A percentile compares a stretch with the other conserved stretches of the same genome.
Conservation (phyloP, 352 stramenopile species). For the Globisporangium okanoganense region DNA sequence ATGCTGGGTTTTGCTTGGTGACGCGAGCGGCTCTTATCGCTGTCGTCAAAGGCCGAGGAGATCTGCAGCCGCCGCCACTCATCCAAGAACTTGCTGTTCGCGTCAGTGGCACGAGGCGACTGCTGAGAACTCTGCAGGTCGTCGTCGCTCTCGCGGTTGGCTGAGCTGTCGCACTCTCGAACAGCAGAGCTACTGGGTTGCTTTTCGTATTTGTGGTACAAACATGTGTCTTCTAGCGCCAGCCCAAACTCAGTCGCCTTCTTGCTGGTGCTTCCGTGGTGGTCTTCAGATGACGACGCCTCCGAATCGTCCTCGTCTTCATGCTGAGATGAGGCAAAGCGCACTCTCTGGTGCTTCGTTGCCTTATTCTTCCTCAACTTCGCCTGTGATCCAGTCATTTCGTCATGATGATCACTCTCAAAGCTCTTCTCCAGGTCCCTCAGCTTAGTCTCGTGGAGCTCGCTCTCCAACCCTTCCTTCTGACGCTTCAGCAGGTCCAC, state of each 20-base stretch:
- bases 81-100: constrained; percentile 13
- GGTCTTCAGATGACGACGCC: background rate
- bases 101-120: constrained; percentile 4
- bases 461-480: constrained; percentile 32
- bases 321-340: constrained; percentile 2
- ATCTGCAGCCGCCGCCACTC: constrained; percentile 16
- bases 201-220: constrained; percentile 15
- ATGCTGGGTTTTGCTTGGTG: background rate
- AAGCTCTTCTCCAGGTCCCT: constrained; percentile 42
- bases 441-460: constrained; percentile 38
- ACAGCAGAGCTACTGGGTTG: background rate
- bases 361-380: background rate
- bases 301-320: background rate
- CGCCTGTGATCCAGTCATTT: background rate
- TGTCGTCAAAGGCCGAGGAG: constrained; percentile 8
- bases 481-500: constrained; percentile 37
- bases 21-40: background rate
- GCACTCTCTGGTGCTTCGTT: background rate
- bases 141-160: background rate
- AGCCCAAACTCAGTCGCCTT: background rate
- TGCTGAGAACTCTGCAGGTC: background rate
- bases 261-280: background rate
- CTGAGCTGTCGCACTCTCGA: background rate
- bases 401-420: constrained; percentile 7
- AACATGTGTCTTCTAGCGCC: constrained; percentile 8